Conservation (phyloP, 805 yeast genomes). For the Myxozyma kluyveri region DNA sequence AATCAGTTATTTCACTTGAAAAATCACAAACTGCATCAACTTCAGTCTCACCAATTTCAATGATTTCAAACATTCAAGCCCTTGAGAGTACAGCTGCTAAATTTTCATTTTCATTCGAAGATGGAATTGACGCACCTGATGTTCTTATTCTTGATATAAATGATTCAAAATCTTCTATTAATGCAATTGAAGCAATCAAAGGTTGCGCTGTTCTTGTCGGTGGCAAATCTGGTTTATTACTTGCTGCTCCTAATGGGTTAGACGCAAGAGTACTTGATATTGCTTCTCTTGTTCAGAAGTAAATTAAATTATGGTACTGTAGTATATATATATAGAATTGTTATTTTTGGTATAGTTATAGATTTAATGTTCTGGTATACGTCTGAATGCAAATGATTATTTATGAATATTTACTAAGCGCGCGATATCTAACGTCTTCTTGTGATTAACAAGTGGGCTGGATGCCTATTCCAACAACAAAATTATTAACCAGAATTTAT, state of each 20-base stretch:
- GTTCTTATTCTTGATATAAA: constrained; percentile 12
- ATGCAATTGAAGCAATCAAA: constrained; percentile 19
- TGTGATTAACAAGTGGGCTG: too few relatives aligned
- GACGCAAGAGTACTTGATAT: constrained; percentile 21
- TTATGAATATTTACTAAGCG: too few relatives aligned
- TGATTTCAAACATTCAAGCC: constrained; percentile 13
- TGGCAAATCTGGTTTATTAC: constrained; percentile 4
- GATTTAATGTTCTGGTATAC: not conserved
- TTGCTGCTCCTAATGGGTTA: constrained; percentile 18
- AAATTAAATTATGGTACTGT: too few relatives aligned
- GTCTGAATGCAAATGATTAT: too few relatives aligned
- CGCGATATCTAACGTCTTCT: too few relatives aligned
- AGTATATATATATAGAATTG: not conserved
- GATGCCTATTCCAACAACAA: too few relatives aligned
- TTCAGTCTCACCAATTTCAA: constrained; percentile 12
- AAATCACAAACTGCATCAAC: not conserved
- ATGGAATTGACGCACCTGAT: constrained; percentile 27
- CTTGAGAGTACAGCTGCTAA: constrained; percentile 9
- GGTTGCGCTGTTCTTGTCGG: constrained; percentile 9
- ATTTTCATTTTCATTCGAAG: constrained; percentile 12
- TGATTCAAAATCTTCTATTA: not conserved
- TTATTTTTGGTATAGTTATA: not conserved
- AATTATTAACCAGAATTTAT: too few relatives aligned
- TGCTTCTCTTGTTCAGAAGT: constrained; percentile 6
- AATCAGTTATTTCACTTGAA: constrained; percentile 16